Conservation (phyloP, 208 protist genomes). For the Leishmania braziliensis region DNA sequence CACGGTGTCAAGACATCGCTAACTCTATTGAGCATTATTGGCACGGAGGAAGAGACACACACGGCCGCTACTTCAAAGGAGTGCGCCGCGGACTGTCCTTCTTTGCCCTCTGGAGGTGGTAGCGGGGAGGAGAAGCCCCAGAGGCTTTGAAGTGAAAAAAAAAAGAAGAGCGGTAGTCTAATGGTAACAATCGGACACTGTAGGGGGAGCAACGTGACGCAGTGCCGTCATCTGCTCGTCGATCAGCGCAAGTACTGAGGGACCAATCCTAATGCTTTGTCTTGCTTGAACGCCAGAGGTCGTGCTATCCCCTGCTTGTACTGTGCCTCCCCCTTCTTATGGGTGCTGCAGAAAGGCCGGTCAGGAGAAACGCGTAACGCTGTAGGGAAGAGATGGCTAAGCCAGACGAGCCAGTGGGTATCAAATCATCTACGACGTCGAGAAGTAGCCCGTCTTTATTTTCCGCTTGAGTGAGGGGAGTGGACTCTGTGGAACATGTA, state of each 20-base stretch:
- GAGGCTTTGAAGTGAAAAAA: too few species aligned
- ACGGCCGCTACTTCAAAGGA: background rate
- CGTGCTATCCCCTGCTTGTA: background rate
- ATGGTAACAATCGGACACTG: background rate
- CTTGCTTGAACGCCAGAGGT: background rate
- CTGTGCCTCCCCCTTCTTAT: background rate
- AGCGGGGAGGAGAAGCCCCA: background rate
- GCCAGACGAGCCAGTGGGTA: background rate
- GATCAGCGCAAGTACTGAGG: background rate
- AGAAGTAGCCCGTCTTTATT: background rate
- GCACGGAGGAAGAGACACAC: background rate
- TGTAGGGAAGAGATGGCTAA: background rate
- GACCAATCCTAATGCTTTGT: background rate
- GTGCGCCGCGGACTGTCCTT: background rate
- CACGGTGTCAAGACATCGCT: conserved; percentile 52
- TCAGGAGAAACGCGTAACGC: background rate
- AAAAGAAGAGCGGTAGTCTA: background rate
- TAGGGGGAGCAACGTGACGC: background rate
- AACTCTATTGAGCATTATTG: conserved; percentile 15
- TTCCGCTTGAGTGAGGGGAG: background rate
- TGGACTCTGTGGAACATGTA: background rate
- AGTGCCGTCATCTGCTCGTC: background rate
- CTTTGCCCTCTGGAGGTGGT: background rate
- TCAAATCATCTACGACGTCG: background rate
- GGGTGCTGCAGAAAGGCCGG: background rate